Percentiles rank a stretch among this genome's conserved stretches.
These are phyloP conservation scores for Pseudoneurospora amorphoporcata DNA, from an alignment of 495 filamentous ascomycete genomes.

Conservation along the genomic window DNA sequence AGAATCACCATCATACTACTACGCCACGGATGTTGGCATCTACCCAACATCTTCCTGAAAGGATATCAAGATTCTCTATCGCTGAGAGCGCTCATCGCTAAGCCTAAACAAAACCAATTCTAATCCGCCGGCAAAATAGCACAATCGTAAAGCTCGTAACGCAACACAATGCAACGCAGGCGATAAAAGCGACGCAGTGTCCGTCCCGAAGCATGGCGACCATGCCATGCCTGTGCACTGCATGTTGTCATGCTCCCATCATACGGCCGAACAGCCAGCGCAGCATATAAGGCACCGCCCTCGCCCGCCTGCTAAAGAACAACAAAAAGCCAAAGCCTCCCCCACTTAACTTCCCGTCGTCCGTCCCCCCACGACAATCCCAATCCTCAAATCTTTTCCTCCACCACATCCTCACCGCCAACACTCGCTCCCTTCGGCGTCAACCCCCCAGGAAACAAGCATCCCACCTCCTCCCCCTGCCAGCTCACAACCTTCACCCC, in stretches of 20 bases:
- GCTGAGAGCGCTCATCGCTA: neutral
- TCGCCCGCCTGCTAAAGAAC: neutral
- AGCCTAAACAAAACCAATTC: neutral
- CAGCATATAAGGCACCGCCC: neutral
- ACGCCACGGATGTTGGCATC: neutral
- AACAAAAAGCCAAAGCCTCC: neutral
- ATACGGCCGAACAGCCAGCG: neutral
- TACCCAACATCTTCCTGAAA: neutral
- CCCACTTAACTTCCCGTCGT: neutral
- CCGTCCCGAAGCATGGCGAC: neutral
- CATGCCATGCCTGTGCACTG: neutral
- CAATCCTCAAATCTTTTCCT: slow-evolving; percentile 11
- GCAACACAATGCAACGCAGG: neutral
- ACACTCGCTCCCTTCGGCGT: slow-evolving; percentile 34
- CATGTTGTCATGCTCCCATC: neutral
- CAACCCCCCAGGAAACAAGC: slow-evolving; percentile 6
- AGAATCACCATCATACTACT: neutral
- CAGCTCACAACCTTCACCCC: slow-evolving; percentile 36
- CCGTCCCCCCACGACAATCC: neutral
- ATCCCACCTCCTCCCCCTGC: slow-evolving; percentile 30
- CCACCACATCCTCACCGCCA: slow-evolving; percentile 29
- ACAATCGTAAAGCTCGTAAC: neutral
- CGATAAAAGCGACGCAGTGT: neutral
- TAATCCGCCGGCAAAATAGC: neutral
- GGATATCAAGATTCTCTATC: neutral